Evolutionary conservation across 192 early-diverging fungal species (phyloP).

Genomic region (Pilaira anomala): DNA sequence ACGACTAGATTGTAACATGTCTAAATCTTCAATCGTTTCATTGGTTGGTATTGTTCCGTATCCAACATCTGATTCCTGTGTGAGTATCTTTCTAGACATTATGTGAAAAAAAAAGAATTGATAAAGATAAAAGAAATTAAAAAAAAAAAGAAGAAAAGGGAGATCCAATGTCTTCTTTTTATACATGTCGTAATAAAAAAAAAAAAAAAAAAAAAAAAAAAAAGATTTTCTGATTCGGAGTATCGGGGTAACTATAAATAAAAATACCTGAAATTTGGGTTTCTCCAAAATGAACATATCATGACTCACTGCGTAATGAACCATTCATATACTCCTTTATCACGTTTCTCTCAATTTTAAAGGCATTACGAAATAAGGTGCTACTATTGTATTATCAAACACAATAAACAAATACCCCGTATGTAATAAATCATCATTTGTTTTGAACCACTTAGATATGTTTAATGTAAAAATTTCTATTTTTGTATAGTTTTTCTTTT

Average conservation of each 20-base stretch:
- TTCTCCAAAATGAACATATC: neutral
- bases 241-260: conserved; percentile 8
- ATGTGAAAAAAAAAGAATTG: neutral
- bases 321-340: no score
- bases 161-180: neutral
- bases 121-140: neutral
- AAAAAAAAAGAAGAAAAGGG: neutral
- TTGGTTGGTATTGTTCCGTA: neutral
- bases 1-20: conserved; percentile 27
- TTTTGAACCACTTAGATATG: no score
- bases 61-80: neutral
- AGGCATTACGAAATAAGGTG: no score
- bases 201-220: neutral
- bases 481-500: no score
- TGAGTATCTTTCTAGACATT: neutral
- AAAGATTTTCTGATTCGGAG: neutral
- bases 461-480: no score
- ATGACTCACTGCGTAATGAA: neutral
- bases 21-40: conserved; percentile 11
- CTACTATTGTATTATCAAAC: no score
- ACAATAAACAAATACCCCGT: no score
- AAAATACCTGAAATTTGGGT: neutral
- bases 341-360: no score
- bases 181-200: neutral
- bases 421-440: no score